Conservation (phyloP, 257 asterid genomes). For the Solanum pimpinellifolium region DNA sequence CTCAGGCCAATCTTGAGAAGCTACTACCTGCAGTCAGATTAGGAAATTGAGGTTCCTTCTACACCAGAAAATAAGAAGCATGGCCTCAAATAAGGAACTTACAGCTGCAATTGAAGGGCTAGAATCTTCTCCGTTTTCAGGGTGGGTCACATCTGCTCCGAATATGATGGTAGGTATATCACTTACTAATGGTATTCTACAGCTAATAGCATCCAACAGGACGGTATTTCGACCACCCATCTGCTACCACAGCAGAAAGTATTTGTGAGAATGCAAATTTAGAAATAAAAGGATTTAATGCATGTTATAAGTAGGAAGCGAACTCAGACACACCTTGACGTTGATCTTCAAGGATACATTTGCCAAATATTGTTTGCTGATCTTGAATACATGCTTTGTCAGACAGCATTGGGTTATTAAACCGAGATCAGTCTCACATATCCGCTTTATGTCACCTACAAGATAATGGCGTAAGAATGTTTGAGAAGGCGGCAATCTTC, state of each 20-base stretch:
- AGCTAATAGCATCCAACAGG: constrained; percentile 81
- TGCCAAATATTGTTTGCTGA: constrained; percentile 94
- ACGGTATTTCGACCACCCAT: constrained; percentile 99
- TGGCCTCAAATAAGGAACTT: constrained; percentile 8
- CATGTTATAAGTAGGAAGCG: background rate
- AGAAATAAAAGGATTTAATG: background rate
- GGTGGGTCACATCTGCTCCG: constrained; percentile 99
- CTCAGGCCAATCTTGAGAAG: constrained; percentile 99
- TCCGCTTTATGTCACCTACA: constrained; percentile 86
- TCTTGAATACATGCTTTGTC: constrained; percentile 91
- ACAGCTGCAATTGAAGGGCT: constrained; percentile 99
- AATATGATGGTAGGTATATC: constrained; percentile 96
- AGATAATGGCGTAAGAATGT: background rate
- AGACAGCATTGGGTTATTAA: constrained; percentile 91
- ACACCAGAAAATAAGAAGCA: background rate
- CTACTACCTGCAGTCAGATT: constrained; percentile 66
- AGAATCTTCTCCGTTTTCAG: constrained; percentile 97
- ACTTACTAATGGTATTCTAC: constrained; percentile 89
- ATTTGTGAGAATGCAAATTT: background rate
- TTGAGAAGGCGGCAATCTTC: background rate
- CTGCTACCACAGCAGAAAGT: constrained; percentile 20
- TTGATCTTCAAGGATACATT: constrained; percentile 94
- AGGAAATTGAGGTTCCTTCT: background rate
- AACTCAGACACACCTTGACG: constrained; percentile 45
- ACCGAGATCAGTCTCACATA: constrained; percentile 98